phyloP scores from a whole-genome alignment of 2,329 filamentous ascomycete species.

The Claviceps sp. region DNA sequence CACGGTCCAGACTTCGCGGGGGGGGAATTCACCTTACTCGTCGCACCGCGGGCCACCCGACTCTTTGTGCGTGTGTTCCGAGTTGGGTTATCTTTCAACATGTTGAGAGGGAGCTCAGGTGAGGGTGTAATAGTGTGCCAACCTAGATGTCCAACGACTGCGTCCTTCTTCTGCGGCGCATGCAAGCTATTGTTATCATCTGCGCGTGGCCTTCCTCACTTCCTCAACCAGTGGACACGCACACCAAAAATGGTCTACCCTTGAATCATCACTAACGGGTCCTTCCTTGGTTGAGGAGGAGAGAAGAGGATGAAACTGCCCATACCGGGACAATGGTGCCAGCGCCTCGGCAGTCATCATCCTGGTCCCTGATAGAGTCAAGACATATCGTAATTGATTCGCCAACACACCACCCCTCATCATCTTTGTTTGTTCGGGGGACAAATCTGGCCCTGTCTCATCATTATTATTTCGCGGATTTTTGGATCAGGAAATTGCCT shows the following conservation, averaged over 20 bases:
- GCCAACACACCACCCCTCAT: constrained; percentile 1
- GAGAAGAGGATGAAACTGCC: no score
- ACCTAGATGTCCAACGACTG: constrained; percentile 2
- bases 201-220: not conserved
- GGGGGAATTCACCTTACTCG: not conserved
- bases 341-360: not conserved
- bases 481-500: not conserved
- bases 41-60: not conserved
- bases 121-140: not conserved
- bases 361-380: not conserved
- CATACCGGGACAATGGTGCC: not conserved
- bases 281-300: not conserved
- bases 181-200: not conserved
- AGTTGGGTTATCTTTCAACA: not conserved
- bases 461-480: not conserved
- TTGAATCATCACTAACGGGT: not conserved
- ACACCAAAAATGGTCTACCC: not conserved
- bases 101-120: not conserved
- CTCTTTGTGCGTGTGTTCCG: not conserved
- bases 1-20: not conserved
- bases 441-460: constrained; percentile 1
- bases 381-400: not conserved
- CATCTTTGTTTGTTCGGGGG: not conserved
- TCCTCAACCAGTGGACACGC: not conserved
- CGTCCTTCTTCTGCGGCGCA: not conserved